Evolutionary conservation across 2,329 filamentous ascomycete genomes (phyloP).

Genomic region (Tolypocladium ophioglossoides): DNA sequence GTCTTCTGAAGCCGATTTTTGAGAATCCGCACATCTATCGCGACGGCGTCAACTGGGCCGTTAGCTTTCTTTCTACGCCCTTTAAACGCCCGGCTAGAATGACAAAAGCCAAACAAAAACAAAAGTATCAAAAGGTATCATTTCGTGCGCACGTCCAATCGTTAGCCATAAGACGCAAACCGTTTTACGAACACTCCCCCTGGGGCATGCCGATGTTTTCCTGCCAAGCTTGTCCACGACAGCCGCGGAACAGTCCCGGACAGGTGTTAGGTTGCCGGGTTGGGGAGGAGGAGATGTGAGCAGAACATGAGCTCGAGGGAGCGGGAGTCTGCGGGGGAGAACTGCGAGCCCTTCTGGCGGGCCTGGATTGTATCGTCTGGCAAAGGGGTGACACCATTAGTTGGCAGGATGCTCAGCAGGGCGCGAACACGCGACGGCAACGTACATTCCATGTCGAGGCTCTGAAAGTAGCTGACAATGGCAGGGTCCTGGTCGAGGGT

Average conservation of each 20-base stretch:
- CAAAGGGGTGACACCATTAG: neutral
- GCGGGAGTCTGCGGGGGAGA: constrained; percentile 37
- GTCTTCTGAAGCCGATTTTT: neutral
- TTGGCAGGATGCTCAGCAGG: neutral
- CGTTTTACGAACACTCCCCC: neutral
- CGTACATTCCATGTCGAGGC: constrained; percentile 48
- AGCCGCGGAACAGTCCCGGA: neutral
- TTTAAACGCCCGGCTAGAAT: neutral
- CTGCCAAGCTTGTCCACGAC: neutral
- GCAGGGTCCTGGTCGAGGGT: constrained; percentile 35
- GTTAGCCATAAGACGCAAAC: constrained; percentile 14
- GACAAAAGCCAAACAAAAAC: neutral
- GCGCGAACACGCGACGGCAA: constrained; percentile 3
- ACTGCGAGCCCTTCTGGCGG: constrained; percentile 40
- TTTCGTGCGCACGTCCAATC: constrained; percentile 14
- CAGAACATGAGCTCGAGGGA: constrained; percentile 41
- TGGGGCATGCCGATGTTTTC: neutral
- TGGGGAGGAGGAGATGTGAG: constrained; percentile 34
- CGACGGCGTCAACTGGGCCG: neutral
- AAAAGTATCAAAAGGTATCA: constrained; percentile 13
- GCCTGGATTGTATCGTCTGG: constrained; percentile 23
- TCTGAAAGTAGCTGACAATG: constrained; percentile 42
- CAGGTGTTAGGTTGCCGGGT: constrained; percentile 6
- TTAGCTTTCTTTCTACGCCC: neutral
- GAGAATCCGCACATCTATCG: neutral